phyloP scores from a whole-genome alignment of 805 yeast species.

The Wickerhamiella australiensis region DNA sequence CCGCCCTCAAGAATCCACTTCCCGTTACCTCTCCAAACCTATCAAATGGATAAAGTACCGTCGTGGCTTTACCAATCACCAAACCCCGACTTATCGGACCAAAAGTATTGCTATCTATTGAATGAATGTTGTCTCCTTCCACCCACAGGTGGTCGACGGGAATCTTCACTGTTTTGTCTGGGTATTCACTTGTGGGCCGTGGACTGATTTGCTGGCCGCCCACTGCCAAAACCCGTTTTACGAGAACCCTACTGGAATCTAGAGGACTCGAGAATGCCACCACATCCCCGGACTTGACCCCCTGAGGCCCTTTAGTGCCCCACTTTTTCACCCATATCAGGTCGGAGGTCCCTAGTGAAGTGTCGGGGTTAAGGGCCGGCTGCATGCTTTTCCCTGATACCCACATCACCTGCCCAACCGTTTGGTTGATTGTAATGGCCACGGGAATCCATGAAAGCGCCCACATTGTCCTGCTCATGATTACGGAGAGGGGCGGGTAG shows the following conservation, averaged over 20 bases:
- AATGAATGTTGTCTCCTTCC: constrained; percentile 75
- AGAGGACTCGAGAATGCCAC: constrained; percentile 66
- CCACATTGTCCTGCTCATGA: constrained; percentile 18
- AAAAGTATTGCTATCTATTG: constrained; percentile 74
- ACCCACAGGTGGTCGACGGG: constrained; percentile 87
- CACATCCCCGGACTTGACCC: constrained; percentile 53
- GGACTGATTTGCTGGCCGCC: constrained; percentile 61
- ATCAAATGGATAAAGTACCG: constrained; percentile 56
- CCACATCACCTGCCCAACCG: constrained; percentile 58
- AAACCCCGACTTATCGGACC: constrained; percentile 81
- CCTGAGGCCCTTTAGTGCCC: constrained; percentile 37
- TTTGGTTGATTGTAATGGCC: constrained; percentile 51
- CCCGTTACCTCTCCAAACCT: constrained; percentile 40
- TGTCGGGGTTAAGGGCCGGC: constrained; percentile 70
- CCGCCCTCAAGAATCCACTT: too few relatives aligned
- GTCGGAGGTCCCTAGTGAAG: constrained; percentile 30
- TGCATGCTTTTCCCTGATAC: constrained; percentile 78
- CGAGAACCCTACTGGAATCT: constrained; percentile 63
- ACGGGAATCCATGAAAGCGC: constrained; percentile 73
- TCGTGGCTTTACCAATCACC: constrained; percentile 61
- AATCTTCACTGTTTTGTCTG: constrained; percentile 45
- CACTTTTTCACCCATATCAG: constrained; percentile 57
- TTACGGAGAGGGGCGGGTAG: neutral
- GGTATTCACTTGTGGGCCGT: constrained; percentile 37
- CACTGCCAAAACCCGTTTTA: constrained; percentile 66